Evolutionary conservation across 192 early-diverging fungal species (phyloP), one percentile per base, ranked within the genome.

Genomic region (Cetraspora pellucida): DNA sequence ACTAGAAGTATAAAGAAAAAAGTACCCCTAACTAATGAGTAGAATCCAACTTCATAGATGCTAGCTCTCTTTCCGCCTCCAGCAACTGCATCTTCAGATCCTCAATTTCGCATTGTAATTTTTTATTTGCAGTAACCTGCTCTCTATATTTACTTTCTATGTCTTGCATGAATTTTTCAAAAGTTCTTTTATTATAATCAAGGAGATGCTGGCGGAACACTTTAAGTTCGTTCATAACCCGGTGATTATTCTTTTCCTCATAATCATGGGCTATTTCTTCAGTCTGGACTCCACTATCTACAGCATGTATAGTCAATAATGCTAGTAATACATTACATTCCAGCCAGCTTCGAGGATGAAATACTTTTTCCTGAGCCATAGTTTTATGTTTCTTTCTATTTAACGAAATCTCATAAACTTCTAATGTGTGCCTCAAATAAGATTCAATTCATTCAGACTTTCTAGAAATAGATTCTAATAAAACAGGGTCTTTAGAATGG

Each of bases 381-480:
- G 37, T 6, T 37, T 37, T 37, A 7, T 7, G 0, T 37, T 37
- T 37, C 65, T n/a, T n/a, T n/a, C 17, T 10, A 44, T 67, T 67
- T 67, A 67, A 67, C 44, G 2, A 25, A 37, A 45, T 67, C 37
- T 67, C 37, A 67, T 67, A 67, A 37, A 67, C 65, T 31, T 67
- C 65, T 67, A 67, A 67, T 67, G 31, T 67, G 45, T 67, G 64
- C 14, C 37, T 37, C 31, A 67, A 43, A 67, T 67, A 67, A 44
- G 65, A 4, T 37, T 67, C 65, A 67, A 67, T 46, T 67, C 65
- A 37, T 45, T 67, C 65, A 67, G 30, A 67, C 30, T 66, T 66
- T 37, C 30, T 31, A 43, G 31, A 66, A 66, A 67, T 67, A 17
- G 16, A 6, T 17, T 67, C 31, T 44, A 31, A 44, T 31, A 37